phyloP scores from a whole-genome alignment of 1,284 basidiomycete genomes.

The Trichosporon sp. region DNA sequence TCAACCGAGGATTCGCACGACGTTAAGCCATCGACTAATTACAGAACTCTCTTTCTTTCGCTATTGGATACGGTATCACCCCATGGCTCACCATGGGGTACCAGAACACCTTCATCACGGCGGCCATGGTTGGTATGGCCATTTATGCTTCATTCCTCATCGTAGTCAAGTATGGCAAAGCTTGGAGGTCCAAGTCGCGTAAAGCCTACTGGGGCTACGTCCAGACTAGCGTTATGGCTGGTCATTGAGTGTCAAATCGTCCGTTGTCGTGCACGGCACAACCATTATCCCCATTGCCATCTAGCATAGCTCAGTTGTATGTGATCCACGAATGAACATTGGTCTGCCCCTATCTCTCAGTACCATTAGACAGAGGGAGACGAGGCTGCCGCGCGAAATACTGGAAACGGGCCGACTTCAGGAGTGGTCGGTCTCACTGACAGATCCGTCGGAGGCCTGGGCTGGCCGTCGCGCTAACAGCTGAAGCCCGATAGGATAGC shows the following conservation, averaged over 20 bases:
- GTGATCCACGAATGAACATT: background rate
- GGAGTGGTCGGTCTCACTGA: background rate
- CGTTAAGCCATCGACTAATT: background rate
- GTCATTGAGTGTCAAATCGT: background rate
- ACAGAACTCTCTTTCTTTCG: constrained; percentile 18
- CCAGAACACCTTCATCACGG: constrained; percentile 24
- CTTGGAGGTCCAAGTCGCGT: constrained; percentile 12
- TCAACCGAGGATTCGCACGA: background rate
- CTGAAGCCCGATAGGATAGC: background rate
- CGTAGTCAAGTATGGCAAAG: constrained; percentile 21
- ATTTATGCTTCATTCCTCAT: constrained; percentile 22
- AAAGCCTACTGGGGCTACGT: constrained; percentile 24
- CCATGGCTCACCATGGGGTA: constrained; percentile 25
- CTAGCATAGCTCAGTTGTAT: background rate
- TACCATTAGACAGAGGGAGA: no score
- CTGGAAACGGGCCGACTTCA: background rate
- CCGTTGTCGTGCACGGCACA: background rate
- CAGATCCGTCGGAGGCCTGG: background rate
- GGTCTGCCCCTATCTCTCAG: background rate
- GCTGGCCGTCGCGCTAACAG: background rate
- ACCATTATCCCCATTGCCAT: no score
- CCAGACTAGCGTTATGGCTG: constrained; percentile 15
- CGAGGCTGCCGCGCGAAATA: background rate
- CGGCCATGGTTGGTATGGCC: constrained; percentile 20
- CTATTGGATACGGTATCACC: constrained; percentile 25